Evolutionary conservation across 2,329 filamentous ascomycete genomes (phyloP), one percentile per base, ranked within the genome.

Genomic region (Epichloe baconii): DNA sequence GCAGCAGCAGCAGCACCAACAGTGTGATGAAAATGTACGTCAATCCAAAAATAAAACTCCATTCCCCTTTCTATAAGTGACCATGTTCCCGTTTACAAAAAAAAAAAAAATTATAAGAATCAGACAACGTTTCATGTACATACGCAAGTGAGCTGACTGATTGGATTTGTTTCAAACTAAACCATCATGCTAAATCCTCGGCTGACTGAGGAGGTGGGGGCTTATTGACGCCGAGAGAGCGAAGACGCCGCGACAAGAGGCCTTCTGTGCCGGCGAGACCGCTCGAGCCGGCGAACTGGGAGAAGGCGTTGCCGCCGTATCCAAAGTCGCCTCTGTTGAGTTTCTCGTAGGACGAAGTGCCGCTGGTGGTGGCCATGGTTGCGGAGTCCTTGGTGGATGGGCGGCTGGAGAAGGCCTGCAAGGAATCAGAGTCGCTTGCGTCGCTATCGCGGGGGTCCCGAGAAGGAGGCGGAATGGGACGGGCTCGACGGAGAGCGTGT

Each of bases 201-300:
- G 51, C 51, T 26, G 50, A 47, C 40, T 26, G 38, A 0, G 44
- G 49, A 14, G 52, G 45, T 8, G 44, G 54, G 21, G 59, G 58
- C 52, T 41, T 45, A 5, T 73, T 65, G 23, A 73, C 72, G 38
- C 80, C 84, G 5, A 87, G 67, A 5, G 79, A 78, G 56, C 80
- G 76, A 44, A 91, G 68, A 52, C 81, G 76, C 62, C 80, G 80
- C 11, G 86, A 86, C 15, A 93, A 69, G 15, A 93, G 66, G 3
- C 86, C 79, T 59, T 88, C 83, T 2, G 52, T 52, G 12, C 44
- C 51, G n/a, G 65, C 70, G 2, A 67, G 60, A 53, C 66, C 65
- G 37, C 68, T 68, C 35, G 63, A 65, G 49, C 63, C 64, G 8
- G 57, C 63, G 21, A 58, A 62, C 19, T 53, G 44, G 48, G 44